Percentiles rank a stretch among this genome's conserved stretches.
phyloP scores from a whole-genome alignment of 2,329 filamentous ascomycete species.

The Sclerotinia glacialis region DNA sequence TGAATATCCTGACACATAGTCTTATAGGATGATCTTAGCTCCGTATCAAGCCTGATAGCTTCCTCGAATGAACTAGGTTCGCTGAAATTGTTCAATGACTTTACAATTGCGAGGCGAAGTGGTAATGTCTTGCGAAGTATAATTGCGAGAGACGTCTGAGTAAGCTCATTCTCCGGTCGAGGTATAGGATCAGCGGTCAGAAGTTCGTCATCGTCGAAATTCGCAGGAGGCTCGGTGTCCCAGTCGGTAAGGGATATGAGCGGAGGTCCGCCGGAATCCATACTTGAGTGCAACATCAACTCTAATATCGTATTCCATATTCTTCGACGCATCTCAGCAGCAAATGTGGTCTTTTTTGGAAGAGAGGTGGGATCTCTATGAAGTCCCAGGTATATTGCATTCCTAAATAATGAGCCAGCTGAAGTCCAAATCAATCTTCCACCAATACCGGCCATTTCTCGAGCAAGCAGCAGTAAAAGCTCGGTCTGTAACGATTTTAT shows the following conservation, averaged over 20 bases:
- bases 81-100: constrained; percentile 46
- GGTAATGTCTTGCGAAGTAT: constrained; percentile 46
- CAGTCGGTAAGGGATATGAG: constrained; percentile 46
- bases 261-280: constrained; percentile 48
- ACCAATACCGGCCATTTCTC: constrained; percentile 43
- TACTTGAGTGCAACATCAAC: constrained; percentile 46
- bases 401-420: constrained; percentile 46
- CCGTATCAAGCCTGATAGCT: constrained; percentile 42
- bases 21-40: constrained; percentile 5
- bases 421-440: constrained; percentile 50
- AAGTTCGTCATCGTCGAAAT: constrained; percentile 51
- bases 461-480: constrained; percentile 47
- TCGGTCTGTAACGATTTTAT: constrained; percentile 51
- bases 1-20: background rate
- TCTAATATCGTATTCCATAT: constrained; percentile 55
- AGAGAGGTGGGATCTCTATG: constrained; percentile 49
- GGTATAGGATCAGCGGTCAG: constrained; percentile 37
- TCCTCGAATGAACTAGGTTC: constrained; percentile 45
- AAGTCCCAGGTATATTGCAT: constrained; percentile 50
- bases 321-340: constrained; percentile 49
- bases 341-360: constrained; percentile 39
- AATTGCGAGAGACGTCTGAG: constrained; percentile 44
- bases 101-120: constrained; percentile 44
- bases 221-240: constrained; percentile 49
- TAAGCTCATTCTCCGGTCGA: constrained; percentile 42